phyloP scores from a whole-genome alignment of 768 basidiomycete genomes.

The Lactarius vividus region DNA sequence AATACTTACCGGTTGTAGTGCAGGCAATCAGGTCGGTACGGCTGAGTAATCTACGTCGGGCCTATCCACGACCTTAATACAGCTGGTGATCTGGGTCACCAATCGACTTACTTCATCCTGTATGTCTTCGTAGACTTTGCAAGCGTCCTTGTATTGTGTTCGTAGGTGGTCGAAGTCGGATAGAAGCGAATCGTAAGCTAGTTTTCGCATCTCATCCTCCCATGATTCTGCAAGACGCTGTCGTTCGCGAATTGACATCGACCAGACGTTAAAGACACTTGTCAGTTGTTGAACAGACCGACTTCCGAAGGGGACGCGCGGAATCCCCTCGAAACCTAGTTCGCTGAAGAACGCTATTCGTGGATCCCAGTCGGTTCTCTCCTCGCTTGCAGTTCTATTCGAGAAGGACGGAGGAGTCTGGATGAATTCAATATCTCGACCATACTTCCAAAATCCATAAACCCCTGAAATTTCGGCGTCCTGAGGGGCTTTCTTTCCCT shows the following conservation, averaged over 20 bases:
- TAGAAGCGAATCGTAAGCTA: conserved; percentile 34
- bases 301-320: conserved; percentile 37
- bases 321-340: conserved; percentile 39
- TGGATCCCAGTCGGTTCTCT: conserved; percentile 7
- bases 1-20: conserved; percentile 64
- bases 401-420: not conserved
- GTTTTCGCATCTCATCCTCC: conserved; percentile 42
- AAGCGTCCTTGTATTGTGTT: conserved; percentile 42
- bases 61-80: conserved; percentile 37
- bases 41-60: conserved; percentile 51
- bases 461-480: conserved; percentile 8
- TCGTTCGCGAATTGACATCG: conserved; percentile 52
- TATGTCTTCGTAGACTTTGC: conserved; percentile 39
- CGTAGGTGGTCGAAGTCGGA: conserved; percentile 47
- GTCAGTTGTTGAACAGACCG: conserved; percentile 42
- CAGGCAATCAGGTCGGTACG: conserved; percentile 66
- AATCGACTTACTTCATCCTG: conserved; percentile 50
- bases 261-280: conserved; percentile 47
- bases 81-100: not conserved
- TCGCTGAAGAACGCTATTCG: conserved; percentile 37
- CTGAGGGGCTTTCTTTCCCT: not conserved
- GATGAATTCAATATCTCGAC: conserved; percentile 25
- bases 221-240: conserved; percentile 44
- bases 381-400: not conserved
- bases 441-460: conserved; percentile 26